A percentile compares a stretch with the other conserved stretches of the same genome.
These are phyloP conservation scores for Tephrocybe rancida DNA, from an alignment of 768 basidiomycete species.

Conservation along the genomic window DNA sequence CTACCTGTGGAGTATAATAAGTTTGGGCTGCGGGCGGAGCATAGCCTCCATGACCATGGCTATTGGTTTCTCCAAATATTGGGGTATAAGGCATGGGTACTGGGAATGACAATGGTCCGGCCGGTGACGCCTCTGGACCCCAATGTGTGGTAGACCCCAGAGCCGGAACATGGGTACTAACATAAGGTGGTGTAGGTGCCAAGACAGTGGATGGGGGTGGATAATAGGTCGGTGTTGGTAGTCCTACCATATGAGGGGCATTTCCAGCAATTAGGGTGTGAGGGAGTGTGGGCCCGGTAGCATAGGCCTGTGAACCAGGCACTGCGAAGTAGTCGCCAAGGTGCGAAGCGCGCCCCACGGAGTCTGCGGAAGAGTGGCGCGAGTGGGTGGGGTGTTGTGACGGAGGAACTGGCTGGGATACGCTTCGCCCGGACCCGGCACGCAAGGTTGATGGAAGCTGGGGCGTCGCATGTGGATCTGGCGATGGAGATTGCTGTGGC, in stretches of 20 bases:
- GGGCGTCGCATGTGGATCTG: constrained; percentile 11
- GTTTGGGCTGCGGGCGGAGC: neutral
- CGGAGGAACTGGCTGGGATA: constrained; percentile 5
- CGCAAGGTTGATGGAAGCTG: constrained; percentile 45
- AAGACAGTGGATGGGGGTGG: neutral
- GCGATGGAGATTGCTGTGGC: constrained; percentile 17
- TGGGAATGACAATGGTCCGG: constrained; percentile 29
- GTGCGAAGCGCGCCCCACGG: neutral
- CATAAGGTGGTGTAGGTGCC: neutral
- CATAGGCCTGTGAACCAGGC: neutral
- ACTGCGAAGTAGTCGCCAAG: neutral
- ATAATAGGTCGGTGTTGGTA: neutral
- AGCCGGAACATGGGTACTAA: neutral
- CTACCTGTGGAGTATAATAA: neutral
- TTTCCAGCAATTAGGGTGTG: neutral
- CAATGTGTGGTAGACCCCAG: neutral
- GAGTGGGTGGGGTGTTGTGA: constrained; percentile 2
- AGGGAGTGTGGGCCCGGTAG: neutral
- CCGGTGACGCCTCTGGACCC: neutral
- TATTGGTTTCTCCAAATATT: neutral
- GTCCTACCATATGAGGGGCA: neutral
- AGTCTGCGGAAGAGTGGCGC: constrained; percentile 13
- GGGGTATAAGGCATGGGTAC: constrained; percentile 21
- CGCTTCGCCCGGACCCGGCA: constrained; percentile 26
- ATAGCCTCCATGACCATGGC: neutral